Evolutionary conservation across 1,139 yeast species (phyloP), one percentile per base, ranked within the genome.

Genomic region (Saccharomycopsis phalli): DNA sequence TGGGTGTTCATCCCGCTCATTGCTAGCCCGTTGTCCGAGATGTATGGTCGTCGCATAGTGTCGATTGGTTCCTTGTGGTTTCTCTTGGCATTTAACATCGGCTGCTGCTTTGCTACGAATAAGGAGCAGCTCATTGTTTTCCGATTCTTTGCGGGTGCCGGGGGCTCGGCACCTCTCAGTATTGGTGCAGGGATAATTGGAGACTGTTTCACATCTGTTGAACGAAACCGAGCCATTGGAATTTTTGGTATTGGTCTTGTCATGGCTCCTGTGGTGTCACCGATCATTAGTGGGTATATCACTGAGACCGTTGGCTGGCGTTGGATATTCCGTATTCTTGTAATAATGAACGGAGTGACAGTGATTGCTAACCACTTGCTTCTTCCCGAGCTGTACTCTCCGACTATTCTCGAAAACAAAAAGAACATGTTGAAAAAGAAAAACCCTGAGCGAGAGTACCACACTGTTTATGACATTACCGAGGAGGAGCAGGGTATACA

Each of bases 151-250:
- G 81, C 81, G 1, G 86, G 86, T 1, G 56, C 70, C 22, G 76
- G 78, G n/a, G 81, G 80, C 3, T 71, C 78, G 42, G 77, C 81
- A 1, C 75, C 83, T 1, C 58, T 77, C 36, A 72, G 76, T 40
- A 78, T 76, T n/a, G 81, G 82, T n/a, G 82, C 81, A 1, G 86
- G 84, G 25, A 69, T 76, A 3, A 55, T 78, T 37, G 79, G 81
- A n/a, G 86, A 78, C 52, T 55, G 76, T 43, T 78, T 69, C 59
- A 62, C 63, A 36, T 75, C 74, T 47, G 52, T 58, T 26, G 65
- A 70, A 34, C 62, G 84, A 37, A 74, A 71, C 37, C 52, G 63
- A 25, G 82, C 83, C 2, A 62, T 77, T 65, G 76, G 79, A 0
- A 57, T 73, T n/a, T 77, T 71, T 54, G 65, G 75, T 1, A 52